Conservation (phyloP, 495 filamentous ascomycete species). For the Platismatia glauca region DNA sequence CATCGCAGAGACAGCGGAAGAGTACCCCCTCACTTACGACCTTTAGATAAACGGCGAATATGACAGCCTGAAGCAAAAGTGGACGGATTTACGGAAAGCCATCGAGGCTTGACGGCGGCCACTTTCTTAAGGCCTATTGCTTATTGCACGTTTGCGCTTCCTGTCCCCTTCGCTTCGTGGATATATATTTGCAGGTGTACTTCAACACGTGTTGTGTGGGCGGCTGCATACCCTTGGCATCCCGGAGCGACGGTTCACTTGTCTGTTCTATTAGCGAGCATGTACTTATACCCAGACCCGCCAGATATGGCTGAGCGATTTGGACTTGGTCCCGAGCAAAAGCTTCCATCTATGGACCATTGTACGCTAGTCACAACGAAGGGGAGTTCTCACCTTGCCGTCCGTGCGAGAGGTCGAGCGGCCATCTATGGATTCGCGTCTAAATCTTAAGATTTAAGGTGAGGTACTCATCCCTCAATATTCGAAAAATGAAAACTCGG, state of each 20-base stretch:
- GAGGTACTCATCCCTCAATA: conserved; percentile 34
- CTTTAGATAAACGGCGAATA: conserved; percentile 60
- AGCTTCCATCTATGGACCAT: not conserved
- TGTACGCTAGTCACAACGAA: conserved; percentile 1
- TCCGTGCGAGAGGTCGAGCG: not conserved
- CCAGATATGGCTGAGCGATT: not conserved
- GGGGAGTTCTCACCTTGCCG: not conserved
- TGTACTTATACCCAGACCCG: conserved; percentile 17
- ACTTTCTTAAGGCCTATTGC: not conserved
- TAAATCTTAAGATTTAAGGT: no score
- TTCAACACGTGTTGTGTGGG: not conserved
- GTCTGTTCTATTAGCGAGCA: conserved; percentile 17
- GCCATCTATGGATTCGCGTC: not conserved
- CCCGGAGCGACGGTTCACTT: not conserved
- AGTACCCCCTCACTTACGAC: conserved; percentile 16
- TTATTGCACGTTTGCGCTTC: not conserved
- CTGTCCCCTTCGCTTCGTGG: not conserved
- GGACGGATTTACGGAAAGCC: conserved; percentile 68
- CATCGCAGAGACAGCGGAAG: not conserved
- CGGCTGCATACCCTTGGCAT: conserved; percentile 15
- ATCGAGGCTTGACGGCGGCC: conserved; percentile 33
- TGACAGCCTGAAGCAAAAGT: conserved; percentile 68
- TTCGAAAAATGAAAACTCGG: conserved; percentile 76
- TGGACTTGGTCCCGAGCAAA: not conserved
- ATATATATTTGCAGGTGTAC: not conserved